phyloP scores from a whole-genome alignment of 441 rosid species.

The Populus trichocarpa region DNA sequence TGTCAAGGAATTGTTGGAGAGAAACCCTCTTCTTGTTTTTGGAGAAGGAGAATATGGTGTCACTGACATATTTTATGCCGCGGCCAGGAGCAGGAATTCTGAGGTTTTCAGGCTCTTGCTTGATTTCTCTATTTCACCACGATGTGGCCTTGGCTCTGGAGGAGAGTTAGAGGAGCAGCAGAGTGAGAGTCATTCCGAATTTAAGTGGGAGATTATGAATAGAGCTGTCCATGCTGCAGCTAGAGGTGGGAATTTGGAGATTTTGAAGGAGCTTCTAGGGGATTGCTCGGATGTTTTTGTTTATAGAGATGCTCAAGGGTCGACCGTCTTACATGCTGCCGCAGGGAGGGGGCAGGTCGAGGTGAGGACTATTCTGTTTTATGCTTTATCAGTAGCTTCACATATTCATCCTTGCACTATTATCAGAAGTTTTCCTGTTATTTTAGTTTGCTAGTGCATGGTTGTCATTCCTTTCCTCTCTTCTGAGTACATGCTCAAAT shows the following conservation, averaged over 20 bases:
- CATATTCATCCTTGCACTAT: background rate
- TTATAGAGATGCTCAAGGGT: constrained; percentile 64
- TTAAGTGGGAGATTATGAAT: constrained; percentile 68
- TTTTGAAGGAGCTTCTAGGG: constrained; percentile 44
- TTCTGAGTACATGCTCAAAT: background rate
- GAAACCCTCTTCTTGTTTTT: constrained; percentile 84
- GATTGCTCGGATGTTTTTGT: constrained; percentile 40
- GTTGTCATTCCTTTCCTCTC: background rate
- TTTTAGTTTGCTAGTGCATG: background rate
- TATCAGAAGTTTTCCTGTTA: background rate
- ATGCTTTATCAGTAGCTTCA: background rate
- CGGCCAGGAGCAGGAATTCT: constrained; percentile 66
- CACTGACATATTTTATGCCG: constrained; percentile 78
- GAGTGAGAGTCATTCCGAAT: constrained; percentile 36
- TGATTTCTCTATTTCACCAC: constrained; percentile 41
- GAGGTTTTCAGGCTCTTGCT: constrained; percentile 59
- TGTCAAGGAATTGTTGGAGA: constrained; percentile 58
- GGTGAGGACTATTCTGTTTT: constrained; percentile 33
- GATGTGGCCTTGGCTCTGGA: constrained; percentile 25
- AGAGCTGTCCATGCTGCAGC: constrained; percentile 89
- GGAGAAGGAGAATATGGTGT: constrained; percentile 98
- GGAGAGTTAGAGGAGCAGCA: constrained; percentile 30
- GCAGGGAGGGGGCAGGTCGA: constrained; percentile 81
- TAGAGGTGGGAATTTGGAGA: constrained; percentile 84
- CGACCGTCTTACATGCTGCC: constrained; percentile 75